These are phyloP conservation scores for Dioscorea dumetorum DNA, from an alignment of 106 monocot species.

Conservation along the genomic window DNA sequence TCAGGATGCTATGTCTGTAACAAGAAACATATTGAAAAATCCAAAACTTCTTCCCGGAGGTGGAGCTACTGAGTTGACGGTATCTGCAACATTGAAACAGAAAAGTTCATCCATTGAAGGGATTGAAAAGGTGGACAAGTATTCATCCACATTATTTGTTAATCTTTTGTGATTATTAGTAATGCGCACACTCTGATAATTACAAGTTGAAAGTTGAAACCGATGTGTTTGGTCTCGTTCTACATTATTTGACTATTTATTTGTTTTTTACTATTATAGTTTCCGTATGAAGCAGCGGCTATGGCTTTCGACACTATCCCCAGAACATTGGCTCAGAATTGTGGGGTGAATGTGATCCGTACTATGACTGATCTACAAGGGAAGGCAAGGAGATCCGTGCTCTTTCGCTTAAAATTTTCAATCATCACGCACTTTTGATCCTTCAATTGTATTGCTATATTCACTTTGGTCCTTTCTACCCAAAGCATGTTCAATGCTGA, in stretches of 20 bases:
- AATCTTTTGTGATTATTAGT: too few species aligned
- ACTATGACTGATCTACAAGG: conserved; percentile 99
- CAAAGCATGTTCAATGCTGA: too few species aligned
- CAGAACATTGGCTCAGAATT: conserved; percentile 88
- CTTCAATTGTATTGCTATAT: too few species aligned
- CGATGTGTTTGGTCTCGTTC: too few species aligned
- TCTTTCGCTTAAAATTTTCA: too few species aligned
- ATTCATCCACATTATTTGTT: too few species aligned
- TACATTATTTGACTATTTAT: background rate
- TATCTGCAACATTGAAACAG: conserved; percentile 81
- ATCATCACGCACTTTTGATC: too few species aligned
- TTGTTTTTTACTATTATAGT: conserved; percentile 32
- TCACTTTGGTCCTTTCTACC: too few species aligned
- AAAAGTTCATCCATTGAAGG: conserved; percentile 97
- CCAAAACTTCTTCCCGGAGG: conserved; percentile 96
- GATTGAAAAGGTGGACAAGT: conserved; percentile 65
- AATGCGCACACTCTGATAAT: too few species aligned
- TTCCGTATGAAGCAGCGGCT: conserved; percentile 99
- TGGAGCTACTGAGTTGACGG: conserved; percentile 80
- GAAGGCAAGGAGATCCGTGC: conserved; percentile 40
- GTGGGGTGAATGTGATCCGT: conserved; percentile 88
- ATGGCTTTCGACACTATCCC: conserved; percentile 95
- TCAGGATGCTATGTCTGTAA: conserved; percentile 93
- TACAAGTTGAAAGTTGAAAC: too few species aligned
- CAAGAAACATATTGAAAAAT: conserved; percentile 87